Conservation (phyloP, 208 protist species). For the Trypanosoma lewisi region DNA sequence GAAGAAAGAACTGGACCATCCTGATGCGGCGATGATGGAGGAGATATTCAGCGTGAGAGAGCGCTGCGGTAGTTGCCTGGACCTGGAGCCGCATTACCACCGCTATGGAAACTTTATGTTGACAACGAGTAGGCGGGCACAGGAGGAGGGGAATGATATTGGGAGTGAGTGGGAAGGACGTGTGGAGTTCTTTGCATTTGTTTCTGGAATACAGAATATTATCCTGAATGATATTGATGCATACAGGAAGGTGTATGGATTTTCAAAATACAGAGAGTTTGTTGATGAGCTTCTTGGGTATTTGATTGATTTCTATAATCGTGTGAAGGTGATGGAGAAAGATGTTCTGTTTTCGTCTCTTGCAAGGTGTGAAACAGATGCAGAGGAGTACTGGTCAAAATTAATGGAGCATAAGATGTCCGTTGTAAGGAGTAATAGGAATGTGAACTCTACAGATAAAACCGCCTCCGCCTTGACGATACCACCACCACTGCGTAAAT, state of each 20-base stretch:
- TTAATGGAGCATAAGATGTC: conserved; percentile 44
- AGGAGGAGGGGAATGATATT: conserved; percentile 13
- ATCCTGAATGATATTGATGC: conserved; percentile 55
- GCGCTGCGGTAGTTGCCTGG: conserved; percentile 67
- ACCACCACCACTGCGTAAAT: conserved; percentile 61
- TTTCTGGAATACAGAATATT: conserved; percentile 41
- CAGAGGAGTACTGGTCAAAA: conserved; percentile 74
- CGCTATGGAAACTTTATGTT: conserved; percentile 75
- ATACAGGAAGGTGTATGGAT: conserved; percentile 69
- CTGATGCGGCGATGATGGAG: conserved; percentile 49
- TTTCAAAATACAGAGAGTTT: conserved; percentile 57
- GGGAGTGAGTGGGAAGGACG: conserved; percentile 42
- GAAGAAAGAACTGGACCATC: conserved; percentile 41
- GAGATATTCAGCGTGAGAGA: conserved; percentile 58
- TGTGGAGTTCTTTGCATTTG: conserved; percentile 73
- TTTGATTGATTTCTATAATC: conserved; percentile 59
- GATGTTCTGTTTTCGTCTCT: conserved; percentile 43
- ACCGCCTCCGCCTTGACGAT: conserved; percentile 31
- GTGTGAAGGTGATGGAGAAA: conserved; percentile 47
- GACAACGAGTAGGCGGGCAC: conserved; percentile 46
- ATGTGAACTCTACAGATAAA: conserved; percentile 8
- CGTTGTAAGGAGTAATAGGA: conserved; percentile 3
- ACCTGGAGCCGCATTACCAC: conserved; percentile 74
- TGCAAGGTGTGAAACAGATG: conserved; percentile 43
- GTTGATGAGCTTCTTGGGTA: conserved; percentile 54